These are phyloP conservation scores for Yamadazyma friedrichii DNA, from an alignment of 1,139 yeast genomes.

Conservation along the genomic window DNA sequence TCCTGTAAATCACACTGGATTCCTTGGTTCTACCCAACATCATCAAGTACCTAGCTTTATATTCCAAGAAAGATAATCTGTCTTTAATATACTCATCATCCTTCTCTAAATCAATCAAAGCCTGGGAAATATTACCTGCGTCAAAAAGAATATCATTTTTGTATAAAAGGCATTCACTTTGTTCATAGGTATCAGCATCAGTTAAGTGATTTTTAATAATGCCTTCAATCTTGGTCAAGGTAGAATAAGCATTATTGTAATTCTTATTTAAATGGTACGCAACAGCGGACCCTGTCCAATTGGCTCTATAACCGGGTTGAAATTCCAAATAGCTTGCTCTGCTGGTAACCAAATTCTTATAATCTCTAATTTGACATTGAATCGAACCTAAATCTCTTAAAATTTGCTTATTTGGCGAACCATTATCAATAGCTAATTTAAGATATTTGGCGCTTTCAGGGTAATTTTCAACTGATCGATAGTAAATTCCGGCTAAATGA, in stretches of 20 bases:
- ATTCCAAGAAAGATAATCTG: constrained; percentile 60
- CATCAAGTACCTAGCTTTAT: constrained; percentile 59
- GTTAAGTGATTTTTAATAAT: constrained; percentile 66
- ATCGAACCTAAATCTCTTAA: constrained; percentile 78
- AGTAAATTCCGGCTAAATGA: constrained; percentile 85
- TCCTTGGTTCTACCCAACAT: constrained; percentile 46
- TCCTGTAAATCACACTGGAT: constrained; percentile 69
- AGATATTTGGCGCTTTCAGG: constrained; percentile 80
- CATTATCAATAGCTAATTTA: constrained; percentile 72
- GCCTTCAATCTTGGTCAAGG: constrained; percentile 72
- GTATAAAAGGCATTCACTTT: constrained; percentile 76
- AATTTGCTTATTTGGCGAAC: constrained; percentile 76
- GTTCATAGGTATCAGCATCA: constrained; percentile 69
- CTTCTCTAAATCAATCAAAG: constrained; percentile 58
- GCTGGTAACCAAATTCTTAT: constrained; percentile 56
- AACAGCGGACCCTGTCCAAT: constrained; percentile 88
- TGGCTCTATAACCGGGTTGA: constrained; percentile 82
- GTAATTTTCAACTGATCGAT: constrained; percentile 68
- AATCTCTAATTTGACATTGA: constrained; percentile 80
- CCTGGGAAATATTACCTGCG: constrained; percentile 61
- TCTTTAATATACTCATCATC: constrained; percentile 61
- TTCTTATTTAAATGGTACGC: constrained; percentile 80
- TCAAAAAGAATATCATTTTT: constrained; percentile 66
- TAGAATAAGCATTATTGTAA: constrained; percentile 63
- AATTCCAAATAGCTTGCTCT: constrained; percentile 70